These are phyloP conservation scores for Phlyctochytrium planicorne DNA, from an alignment of 192 early-diverging fungal species.

Conservation along the genomic window DNA sequence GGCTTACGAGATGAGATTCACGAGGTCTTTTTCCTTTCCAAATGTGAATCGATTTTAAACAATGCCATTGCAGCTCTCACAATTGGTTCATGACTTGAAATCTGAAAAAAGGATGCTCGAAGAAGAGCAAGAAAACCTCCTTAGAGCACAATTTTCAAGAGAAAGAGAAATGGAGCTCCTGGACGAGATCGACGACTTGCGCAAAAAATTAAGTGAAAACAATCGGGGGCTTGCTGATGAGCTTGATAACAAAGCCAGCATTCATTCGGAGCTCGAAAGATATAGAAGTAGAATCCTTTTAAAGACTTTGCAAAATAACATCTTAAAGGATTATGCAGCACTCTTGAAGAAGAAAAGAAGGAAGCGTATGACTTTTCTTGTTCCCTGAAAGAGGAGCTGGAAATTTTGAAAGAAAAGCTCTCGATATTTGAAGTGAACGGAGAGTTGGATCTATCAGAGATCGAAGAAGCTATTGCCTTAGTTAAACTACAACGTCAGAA, in stretches of 20 bases:
- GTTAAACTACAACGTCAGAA: constrained; percentile 39
- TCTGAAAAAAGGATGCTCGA: constrained; percentile 48
- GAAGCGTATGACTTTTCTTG: constrained; percentile 31
- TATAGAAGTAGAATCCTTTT: too few relatives aligned
- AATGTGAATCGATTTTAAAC: constrained; percentile 1
- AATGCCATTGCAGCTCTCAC: constrained; percentile 31
- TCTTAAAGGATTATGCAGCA: constrained; percentile 5
- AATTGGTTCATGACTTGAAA: constrained; percentile 49
- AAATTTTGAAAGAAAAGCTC: constrained; percentile 34
- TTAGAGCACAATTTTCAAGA: constrained; percentile 38
- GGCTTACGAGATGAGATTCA: constrained; percentile 13
- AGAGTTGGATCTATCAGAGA: constrained; percentile 40
- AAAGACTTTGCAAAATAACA: constrained; percentile 4
- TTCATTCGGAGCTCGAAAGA: constrained; percentile 27
- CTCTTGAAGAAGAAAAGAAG: constrained; percentile 11
- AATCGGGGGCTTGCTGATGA: constrained; percentile 19
- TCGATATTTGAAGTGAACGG: constrained; percentile 29
- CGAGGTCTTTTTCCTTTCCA: constrained; percentile 25
- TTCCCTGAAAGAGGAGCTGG: constrained; percentile 41
- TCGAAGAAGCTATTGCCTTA: constrained; percentile 56
- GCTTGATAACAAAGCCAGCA: constrained; percentile 33
- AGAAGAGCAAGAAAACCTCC: constrained; percentile 42
- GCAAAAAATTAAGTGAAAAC: constrained; percentile 30
- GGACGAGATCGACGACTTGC: constrained; percentile 35
- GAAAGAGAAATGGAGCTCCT: constrained; percentile 44